Evolutionary conservation across 768 basidiomycete species (phyloP).

Genomic region (Auricularia sp.): DNA sequence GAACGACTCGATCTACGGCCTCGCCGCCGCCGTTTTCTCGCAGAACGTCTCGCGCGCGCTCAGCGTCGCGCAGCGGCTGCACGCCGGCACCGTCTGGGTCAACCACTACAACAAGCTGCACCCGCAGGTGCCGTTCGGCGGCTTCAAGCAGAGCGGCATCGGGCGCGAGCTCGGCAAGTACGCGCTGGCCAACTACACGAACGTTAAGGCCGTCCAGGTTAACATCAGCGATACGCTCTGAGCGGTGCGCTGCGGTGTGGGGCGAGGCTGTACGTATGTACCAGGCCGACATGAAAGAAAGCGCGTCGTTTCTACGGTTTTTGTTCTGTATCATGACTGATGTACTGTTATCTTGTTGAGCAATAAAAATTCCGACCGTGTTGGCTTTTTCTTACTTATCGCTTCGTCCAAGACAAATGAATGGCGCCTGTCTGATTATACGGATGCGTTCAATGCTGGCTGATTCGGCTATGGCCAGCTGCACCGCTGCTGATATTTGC

Average conservation of each 20-base stretch:
- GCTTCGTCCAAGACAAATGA: too few relatives aligned
- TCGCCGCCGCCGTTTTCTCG: conserved; percentile 82
- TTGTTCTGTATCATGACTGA: too few relatives aligned
- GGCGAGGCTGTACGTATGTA: too few relatives aligned
- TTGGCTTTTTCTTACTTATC: too few relatives aligned
- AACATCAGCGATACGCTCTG: conserved; percentile 67
- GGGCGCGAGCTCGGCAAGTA: conserved; percentile 81
- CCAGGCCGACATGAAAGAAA: too few relatives aligned
- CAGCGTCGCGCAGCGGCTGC: conserved; percentile 57
- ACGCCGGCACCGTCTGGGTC: conserved; percentile 72
- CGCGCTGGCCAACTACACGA: conserved; percentile 76
- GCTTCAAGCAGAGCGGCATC: conserved; percentile 86
- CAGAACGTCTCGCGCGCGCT: conserved; percentile 67
- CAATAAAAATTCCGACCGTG: too few relatives aligned
- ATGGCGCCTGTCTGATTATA: too few relatives aligned
- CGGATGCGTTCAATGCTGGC: too few relatives aligned
- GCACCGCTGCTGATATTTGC: too few relatives aligned
- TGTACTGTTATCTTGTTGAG: too few relatives aligned
- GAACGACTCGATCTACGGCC: conserved; percentile 81
- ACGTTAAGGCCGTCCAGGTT: conserved; percentile 77
- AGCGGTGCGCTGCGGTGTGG: neutral
- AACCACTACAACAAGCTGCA: conserved; percentile 63
- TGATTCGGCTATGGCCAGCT: too few relatives aligned
- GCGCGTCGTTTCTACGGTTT: too few relatives aligned
- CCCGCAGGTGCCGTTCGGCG: conserved; percentile 91